These are phyloP conservation scores for Nidularia pulvinata DNA, from an alignment of 768 basidiomycete genomes.

Conservation along the genomic window DNA sequence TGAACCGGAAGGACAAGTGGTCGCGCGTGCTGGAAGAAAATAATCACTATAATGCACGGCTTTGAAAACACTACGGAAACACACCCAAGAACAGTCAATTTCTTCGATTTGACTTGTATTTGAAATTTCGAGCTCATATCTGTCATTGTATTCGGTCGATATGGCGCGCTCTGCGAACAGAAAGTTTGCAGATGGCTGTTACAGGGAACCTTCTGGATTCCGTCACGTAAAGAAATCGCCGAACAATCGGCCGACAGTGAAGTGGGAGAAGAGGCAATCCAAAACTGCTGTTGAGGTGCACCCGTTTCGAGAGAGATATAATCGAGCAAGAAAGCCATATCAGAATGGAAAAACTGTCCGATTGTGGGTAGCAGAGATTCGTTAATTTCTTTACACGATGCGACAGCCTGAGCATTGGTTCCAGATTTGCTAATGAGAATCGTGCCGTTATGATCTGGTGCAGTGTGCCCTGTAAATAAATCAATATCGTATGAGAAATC, in stretches of 20 bases:
- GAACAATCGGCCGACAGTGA: constrained; percentile 8
- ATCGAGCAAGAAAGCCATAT: constrained; percentile 10
- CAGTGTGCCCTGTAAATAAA: constrained; percentile 12
- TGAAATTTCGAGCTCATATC: constrained; percentile 17
- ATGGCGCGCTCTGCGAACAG: constrained; percentile 26
- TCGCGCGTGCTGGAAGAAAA: constrained; percentile 34
- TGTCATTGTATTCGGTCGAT: constrained; percentile 16
- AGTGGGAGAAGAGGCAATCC: constrained; percentile 13
- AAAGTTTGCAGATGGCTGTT: constrained; percentile 14
- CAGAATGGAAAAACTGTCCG: constrained; percentile 14
- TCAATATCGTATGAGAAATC: background rate
- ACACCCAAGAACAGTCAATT: constrained; percentile 18
- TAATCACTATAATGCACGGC: background rate
- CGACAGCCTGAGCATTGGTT: constrained; percentile 9
- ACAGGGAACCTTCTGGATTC: constrained; percentile 11
- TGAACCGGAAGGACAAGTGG: constrained; percentile 47
- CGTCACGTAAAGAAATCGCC: constrained; percentile 11
- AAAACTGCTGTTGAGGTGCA: constrained; percentile 8
- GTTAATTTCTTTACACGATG: constrained; percentile 13
- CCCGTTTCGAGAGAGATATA: constrained; percentile 7
- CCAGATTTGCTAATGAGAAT: constrained; percentile 10
- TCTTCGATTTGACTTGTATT: constrained; percentile 18
- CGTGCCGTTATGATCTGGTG: constrained; percentile 13
- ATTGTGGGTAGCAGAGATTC: constrained; percentile 14
- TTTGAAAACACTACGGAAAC: background rate